Evolutionary conservation across 1,284 basidiomycete genomes (phyloP).

Genomic region (Irpex sp.): DNA sequence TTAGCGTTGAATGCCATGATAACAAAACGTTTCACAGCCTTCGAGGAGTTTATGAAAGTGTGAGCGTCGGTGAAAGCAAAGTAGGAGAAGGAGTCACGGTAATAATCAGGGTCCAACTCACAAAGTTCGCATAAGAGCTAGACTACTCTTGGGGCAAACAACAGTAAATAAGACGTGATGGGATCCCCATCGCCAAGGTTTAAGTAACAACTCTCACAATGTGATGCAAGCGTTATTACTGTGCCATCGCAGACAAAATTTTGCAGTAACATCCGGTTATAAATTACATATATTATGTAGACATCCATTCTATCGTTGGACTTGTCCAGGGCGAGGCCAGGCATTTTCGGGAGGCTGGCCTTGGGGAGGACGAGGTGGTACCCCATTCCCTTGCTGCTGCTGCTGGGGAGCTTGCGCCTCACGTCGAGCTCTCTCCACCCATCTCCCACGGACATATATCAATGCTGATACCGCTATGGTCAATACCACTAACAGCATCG

Average conservation of each 20-base stretch:
- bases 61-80: neutral
- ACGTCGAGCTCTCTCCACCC: slow-evolving; percentile 63
- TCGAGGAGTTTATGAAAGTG: slow-evolving; percentile 8
- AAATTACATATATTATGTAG: neutral
- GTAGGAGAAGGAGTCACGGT: neutral
- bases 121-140: neutral
- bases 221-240: too few relatives aligned
- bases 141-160: neutral
- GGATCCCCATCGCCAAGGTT: too few relatives aligned
- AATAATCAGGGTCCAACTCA: neutral
- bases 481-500: slow-evolving; percentile 63
- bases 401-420: slow-evolving; percentile 38
- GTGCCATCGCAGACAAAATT: too few relatives aligned
- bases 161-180: neutral
- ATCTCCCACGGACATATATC: slow-evolving; percentile 68
- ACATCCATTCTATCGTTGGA: neutral
- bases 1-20: slow-evolving; percentile 22
- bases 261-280: neutral
- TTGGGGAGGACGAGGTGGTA: neutral
- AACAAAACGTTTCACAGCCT: neutral
- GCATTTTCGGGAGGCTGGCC: neutral
- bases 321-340: slow-evolving; percentile 1
- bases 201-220: too few relatives aligned
- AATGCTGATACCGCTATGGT: slow-evolving; percentile 64
- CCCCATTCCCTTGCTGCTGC: slow-evolving; percentile 24